Evolutionary conservation across 1,139 yeast species (phyloP), one percentile per base, ranked within the genome.

Genomic region (Barnettozyma hawaiiensis): DNA sequence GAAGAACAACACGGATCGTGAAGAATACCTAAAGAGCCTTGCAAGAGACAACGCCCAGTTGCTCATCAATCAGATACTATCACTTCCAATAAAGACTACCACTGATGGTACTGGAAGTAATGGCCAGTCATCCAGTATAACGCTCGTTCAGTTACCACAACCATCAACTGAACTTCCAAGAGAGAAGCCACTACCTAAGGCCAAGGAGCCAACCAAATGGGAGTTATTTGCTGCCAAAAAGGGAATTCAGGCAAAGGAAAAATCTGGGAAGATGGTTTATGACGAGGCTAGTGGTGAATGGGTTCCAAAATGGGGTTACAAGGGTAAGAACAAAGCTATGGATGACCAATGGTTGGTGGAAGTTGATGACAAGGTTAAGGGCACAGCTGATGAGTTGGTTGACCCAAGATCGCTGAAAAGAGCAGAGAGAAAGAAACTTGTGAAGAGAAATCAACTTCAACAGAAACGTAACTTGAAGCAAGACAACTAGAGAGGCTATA

Each of bases 251-350:
- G 76, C 95, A 65, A 89, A 86, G 72, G 85, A 86, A 52, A 89
- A 82, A 65, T 84, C 86, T 31, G 97, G 96, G 40, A 92, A 87
- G 69, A 72, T 83, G 77, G 90, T 86, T 2, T 94, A 70, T 58
- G 96, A 92, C 63, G 97, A 94, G 65, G 94, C 76, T 37, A 68
- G 76, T 23, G 92, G 92, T 41, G 90, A 89, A 65, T 94, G 98
- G 98, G 96, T 84, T 47, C 94, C 95, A 56, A 90, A 89, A 66
- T 94, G 98, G 98, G 99, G 99, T 47, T 92, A 83, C 70, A 82
- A 85, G 54, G 98, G 98, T 59, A 78, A 78, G 64, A 92, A 92
- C 67, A 92, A 92, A 69, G 78, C 81, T 46, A 61, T 81, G 55
- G 97, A 92, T 60, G 70, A 75, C 61, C 97, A 92, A 66, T 92